Conservation (phyloP, 139 green algal genomes). For the Gonium pectorale region DNA sequence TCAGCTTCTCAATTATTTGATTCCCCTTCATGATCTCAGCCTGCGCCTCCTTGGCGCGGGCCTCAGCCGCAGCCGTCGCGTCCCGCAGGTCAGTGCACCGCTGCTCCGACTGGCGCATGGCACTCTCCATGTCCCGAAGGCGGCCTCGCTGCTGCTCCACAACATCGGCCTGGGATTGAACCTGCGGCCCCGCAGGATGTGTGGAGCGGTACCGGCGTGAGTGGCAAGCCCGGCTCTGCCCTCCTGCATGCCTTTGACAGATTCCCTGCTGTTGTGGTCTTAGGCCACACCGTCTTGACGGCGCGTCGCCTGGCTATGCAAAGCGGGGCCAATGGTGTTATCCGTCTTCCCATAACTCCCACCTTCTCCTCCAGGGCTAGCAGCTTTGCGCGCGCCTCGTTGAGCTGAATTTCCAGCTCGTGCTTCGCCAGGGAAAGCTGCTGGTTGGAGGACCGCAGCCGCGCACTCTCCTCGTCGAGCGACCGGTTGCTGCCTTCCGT, state of each 20-base stretch:
- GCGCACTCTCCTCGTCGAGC: conserved; percentile 67
- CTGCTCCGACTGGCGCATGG: conserved; percentile 63
- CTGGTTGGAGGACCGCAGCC: conserved; percentile 54
- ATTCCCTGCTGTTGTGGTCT: no score
- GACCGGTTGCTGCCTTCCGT: conserved; percentile 70
- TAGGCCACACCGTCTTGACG: no score
- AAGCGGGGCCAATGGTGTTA: no score
- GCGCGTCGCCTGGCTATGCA: no score
- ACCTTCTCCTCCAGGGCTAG: conserved; percentile 84
- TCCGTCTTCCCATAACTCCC: no score
- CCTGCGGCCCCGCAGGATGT: no score
- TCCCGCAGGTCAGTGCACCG: conserved; percentile 77
- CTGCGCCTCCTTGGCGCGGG: conserved; percentile 66
- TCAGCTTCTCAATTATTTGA: conserved; percentile 83
- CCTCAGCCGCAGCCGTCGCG: conserved; percentile 55
- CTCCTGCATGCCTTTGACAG: no score
- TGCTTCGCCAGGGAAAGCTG: conserved; percentile 61
- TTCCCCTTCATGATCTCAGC: conserved; percentile 85
- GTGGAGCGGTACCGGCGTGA: no score
- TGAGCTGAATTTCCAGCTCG: conserved; percentile 68
- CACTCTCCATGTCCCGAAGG: conserved; percentile 73
- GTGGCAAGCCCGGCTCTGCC: no score
- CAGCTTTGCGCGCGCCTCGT: conserved; percentile 64
- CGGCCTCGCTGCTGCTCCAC: conserved; percentile 72
- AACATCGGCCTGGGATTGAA: conserved; percentile 63